Conservation (phyloP, 257 asterid genomes). For the Plantago elongata region DNA sequence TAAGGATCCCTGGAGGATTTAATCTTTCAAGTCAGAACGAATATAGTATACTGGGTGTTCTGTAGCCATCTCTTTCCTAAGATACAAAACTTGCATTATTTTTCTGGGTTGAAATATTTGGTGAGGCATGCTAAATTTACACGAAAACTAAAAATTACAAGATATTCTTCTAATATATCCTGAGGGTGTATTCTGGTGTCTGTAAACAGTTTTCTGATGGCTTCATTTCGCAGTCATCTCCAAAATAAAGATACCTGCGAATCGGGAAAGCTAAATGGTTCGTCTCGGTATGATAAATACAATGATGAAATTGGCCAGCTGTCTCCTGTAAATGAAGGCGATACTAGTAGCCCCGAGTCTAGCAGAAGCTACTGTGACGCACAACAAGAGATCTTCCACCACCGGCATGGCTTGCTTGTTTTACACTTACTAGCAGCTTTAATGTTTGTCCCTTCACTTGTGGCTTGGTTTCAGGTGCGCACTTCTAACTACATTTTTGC, state of each 20-base stretch:
- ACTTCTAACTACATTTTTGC: background rate
- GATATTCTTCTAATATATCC: slow-evolving; percentile 6
- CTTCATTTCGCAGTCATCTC: slow-evolving; percentile 76
- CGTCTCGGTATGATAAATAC: slow-evolving; percentile 30
- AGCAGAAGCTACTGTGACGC: slow-evolving; percentile 65
- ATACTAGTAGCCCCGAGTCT: slow-evolving; percentile 50
- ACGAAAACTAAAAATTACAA: no score
- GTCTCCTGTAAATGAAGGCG: slow-evolving; percentile 31
- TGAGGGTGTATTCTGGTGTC: slow-evolving; percentile 35
- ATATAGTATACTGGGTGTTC: no score
- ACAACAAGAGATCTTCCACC: slow-evolving; percentile 83
- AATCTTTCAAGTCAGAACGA: no score
- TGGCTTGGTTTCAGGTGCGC: slow-evolving; percentile 89
- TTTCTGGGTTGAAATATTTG: no score
- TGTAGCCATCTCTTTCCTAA: no score
- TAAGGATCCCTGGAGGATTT: no score
- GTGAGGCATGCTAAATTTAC: no score
- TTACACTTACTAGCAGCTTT: slow-evolving; percentile 73
- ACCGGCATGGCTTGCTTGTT: slow-evolving; percentile 76
- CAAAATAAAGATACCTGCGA: slow-evolving; percentile 44
- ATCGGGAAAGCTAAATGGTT: slow-evolving; percentile 34
- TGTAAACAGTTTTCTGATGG: slow-evolving; percentile 70
- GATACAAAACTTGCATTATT: no score
- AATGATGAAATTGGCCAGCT: slow-evolving; percentile 36
- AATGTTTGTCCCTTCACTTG: slow-evolving; percentile 82